Conservation (phyloP, 1,284 basidiomycete genomes). For the Ceratobasidium sp. region DNA sequence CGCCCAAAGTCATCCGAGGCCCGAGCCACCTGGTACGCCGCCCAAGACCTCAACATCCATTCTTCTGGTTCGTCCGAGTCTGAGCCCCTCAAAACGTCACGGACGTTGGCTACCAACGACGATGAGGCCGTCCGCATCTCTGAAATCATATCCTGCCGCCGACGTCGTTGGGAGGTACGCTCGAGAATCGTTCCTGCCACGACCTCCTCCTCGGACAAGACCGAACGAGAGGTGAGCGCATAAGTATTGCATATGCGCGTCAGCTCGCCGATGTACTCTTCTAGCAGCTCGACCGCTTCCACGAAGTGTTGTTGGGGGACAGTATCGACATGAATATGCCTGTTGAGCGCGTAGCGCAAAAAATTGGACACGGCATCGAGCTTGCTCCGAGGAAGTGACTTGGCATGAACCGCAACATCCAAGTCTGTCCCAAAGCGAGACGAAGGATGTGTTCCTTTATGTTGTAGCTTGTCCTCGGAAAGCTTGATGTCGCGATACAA, state of each 20-base stretch:
- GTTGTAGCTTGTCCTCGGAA: slow-evolving; percentile 54
- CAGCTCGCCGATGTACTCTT: slow-evolving; percentile 72
- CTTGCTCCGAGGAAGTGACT: slow-evolving; percentile 56
- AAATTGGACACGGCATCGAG: slow-evolving; percentile 52
- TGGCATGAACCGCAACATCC: slow-evolving; percentile 58
- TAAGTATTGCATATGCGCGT: slow-evolving; percentile 77
- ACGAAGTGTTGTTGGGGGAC: slow-evolving; percentile 46
- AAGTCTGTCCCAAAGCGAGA: slow-evolving; percentile 47
- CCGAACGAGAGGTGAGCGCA: slow-evolving; percentile 70
- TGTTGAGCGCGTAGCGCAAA: slow-evolving; percentile 26
- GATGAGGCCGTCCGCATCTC: slow-evolving; percentile 72
- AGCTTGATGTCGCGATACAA: slow-evolving; percentile 74
- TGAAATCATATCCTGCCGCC: slow-evolving; percentile 70
- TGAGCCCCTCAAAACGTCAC: slow-evolving; percentile 42
- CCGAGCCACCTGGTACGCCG: slow-evolving; percentile 70
- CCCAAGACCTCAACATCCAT: slow-evolving; percentile 70
- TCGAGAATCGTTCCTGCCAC: slow-evolving; percentile 79
- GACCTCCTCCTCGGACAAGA: slow-evolving; percentile 78
- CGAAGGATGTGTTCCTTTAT: slow-evolving; percentile 36
- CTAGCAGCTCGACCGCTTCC: slow-evolving; percentile 60
- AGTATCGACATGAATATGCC: slow-evolving; percentile 29
- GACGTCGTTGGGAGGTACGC: slow-evolving; percentile 68
- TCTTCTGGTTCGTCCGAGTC: slow-evolving; percentile 57
- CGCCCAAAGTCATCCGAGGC: slow-evolving; percentile 66
- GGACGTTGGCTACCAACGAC: slow-evolving; percentile 47